phyloP scores from a whole-genome alignment of 164 flowering plant species.

The Piper longum region DNA sequence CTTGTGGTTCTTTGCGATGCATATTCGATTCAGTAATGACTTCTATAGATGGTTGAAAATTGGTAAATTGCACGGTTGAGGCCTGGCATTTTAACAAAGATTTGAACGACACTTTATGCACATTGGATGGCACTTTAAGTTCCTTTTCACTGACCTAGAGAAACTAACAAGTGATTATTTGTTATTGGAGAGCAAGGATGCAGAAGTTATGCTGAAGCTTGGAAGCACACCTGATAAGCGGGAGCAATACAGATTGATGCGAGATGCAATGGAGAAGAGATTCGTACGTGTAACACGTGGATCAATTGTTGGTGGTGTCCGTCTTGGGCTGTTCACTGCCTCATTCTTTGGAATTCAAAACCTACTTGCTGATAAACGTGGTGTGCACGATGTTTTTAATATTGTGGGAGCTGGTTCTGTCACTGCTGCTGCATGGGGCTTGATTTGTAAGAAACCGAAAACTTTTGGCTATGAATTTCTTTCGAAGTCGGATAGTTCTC shows the following conservation, averaged over 20 bases:
- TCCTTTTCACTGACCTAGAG: not conserved
- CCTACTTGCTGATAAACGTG: constrained; percentile 76
- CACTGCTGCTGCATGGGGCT: constrained; percentile 85
- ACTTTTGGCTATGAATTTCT: not conserved
- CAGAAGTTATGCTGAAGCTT: constrained; percentile 81
- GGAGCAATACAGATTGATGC: constrained; percentile 68
- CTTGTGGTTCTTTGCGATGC: no score
- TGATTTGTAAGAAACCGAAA: constrained; percentile 41
- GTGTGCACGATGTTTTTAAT: constrained; percentile 82
- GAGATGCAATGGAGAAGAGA: constrained; percentile 99
- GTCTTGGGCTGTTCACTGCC: constrained; percentile 94
- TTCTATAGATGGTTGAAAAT: no score
- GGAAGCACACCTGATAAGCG: constrained; percentile 96
- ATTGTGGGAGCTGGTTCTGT: constrained; percentile 87
- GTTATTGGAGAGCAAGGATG: constrained; percentile 23
- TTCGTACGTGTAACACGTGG: constrained; percentile 78
- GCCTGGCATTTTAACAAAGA: no score
- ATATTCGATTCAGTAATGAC: no score
- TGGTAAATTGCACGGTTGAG: no score
- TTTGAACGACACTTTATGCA: no score
- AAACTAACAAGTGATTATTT: not conserved
- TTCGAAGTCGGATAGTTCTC: not conserved
- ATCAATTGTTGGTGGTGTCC: constrained; percentile 90
- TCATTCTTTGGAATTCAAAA: constrained; percentile 70
- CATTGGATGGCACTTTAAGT: no score